A percentile compares a stretch with the other conserved stretches of the same genome.
Evolutionary conservation across 306 rosid genomes (phyloP).

Genomic region (Trifolium subterraneum): DNA sequence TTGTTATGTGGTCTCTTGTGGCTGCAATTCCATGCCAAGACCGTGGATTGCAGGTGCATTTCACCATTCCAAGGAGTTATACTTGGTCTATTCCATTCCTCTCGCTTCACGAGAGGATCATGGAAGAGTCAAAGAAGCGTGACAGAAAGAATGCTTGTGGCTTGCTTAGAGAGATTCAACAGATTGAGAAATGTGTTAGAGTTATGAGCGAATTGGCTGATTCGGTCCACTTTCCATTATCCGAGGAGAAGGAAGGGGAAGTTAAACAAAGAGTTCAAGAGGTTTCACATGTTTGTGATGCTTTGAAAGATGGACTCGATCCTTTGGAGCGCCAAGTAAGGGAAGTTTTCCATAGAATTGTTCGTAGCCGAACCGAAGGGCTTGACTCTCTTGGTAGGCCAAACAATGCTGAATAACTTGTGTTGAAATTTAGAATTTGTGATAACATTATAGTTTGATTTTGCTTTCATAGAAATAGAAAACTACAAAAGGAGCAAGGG

Average conservation of each 20-base stretch:
- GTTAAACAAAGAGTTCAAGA: slow-evolving; percentile 75
- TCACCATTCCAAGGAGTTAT: slow-evolving; percentile 63
- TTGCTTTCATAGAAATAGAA: slow-evolving; percentile 28
- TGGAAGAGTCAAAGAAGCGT: slow-evolving; percentile 83
- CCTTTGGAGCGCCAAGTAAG: slow-evolving; percentile 93
- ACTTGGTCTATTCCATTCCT: slow-evolving; percentile 73
- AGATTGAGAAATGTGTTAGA: slow-evolving; percentile 75
- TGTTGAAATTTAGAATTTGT: slow-evolving; percentile 26
- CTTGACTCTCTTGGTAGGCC: slow-evolving; percentile 66
- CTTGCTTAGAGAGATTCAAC: slow-evolving; percentile 78
- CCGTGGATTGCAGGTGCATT: slow-evolving; percentile 83
- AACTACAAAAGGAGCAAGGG: slow-evolving; percentile 40
- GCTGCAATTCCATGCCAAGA: slow-evolving; percentile 99
- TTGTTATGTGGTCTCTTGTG: slow-evolving; percentile 89
- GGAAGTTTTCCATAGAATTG: slow-evolving; percentile 81
- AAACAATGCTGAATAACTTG: slow-evolving; percentile 46
- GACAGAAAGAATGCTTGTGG: slow-evolving; percentile 83
- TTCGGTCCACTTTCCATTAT: slow-evolving; percentile 70
- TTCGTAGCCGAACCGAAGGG: slow-evolving; percentile 76
- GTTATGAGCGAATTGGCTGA: slow-evolving; percentile 72
- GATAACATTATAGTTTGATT: slow-evolving; percentile 36
- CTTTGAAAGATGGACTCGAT: slow-evolving; percentile 71
- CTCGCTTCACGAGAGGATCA: slow-evolving; percentile 69
- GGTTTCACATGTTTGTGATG: slow-evolving; percentile 58
- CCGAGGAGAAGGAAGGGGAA: slow-evolving; percentile 75